A percentile compares a stretch with the other conserved stretches of the same genome.
phyloP scores from a whole-genome alignment of 768 basidiomycete genomes.

The Termitomyces sp. region DNA sequence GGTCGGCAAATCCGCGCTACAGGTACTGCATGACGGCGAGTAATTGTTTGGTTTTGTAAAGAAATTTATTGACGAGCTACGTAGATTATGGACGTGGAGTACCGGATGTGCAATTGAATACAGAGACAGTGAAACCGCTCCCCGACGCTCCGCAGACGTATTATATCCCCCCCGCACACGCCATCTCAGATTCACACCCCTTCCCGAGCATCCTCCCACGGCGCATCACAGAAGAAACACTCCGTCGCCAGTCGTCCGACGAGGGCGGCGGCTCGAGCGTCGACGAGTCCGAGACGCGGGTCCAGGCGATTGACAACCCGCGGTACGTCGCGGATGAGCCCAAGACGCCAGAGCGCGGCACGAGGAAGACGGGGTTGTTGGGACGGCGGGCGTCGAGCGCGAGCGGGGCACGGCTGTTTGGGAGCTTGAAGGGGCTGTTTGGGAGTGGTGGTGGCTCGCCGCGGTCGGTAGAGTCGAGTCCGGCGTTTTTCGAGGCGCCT shows the following conservation, averaged over 20 bases:
- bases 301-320: background rate
- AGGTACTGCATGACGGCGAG: constrained; percentile 21
- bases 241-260: background rate
- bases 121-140: background rate
- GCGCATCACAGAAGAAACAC: background rate
- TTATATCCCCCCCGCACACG: constrained; percentile 49
- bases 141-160: constrained; percentile 25
- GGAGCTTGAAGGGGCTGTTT: constrained; percentile 44
- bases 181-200: constrained; percentile 25
- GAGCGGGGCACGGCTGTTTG: constrained; percentile 30
- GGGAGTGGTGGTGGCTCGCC: background rate
- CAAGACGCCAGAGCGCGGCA: background rate
- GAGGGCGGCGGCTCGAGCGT: background rate
- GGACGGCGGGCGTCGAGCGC: background rate
- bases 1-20: constrained; percentile 49
- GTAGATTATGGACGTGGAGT: no score
- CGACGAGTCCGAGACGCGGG: background rate
- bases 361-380: background rate
- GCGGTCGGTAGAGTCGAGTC: background rate
- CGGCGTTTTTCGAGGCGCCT: background rate
- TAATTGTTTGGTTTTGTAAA: background rate
- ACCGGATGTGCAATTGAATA: no score
- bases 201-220: constrained; percentile 13
- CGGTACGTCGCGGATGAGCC: background rate
- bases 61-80: no score